Base-by-base conservation (phyloP, 2,329 filamentous ascomycete genomes). In the Tolypocladium endophyticum region DNA sequence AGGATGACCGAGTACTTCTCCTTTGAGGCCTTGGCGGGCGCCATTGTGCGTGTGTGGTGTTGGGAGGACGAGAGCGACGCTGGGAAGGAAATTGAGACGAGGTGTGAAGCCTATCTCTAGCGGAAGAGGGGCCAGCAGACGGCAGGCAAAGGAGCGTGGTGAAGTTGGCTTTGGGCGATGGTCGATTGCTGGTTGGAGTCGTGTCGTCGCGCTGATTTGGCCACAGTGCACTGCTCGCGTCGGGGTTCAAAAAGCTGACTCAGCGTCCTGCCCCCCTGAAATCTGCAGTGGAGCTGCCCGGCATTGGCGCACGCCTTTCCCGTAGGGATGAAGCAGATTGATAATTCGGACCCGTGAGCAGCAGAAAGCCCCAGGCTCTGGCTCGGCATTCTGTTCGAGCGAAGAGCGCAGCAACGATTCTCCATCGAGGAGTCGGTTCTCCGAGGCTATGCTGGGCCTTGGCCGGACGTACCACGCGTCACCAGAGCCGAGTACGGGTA, bases 1-100 rank as follows among this genome's bases (percentile, higher is more conserved):
- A 99, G 86, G 72, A 99, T 93, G 72, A 99, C 88, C 66, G 93
- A 96, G 83, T 97, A 99, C 78, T 93, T 96, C 82, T 94, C 70
- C 68, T 75, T 74, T 57, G 69, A 62, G 43, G 67, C 62, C 67
- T 77, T 79, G 58, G 68, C 67, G 58, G 76, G 72, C 60, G 80
- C 79, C 81, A 84, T 84, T 67, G 66, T 66, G 65, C 55, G 35
- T 39, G 65, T 56, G 35, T 39, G 58, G 20, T 30, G 41, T n/a
- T 36, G 30, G n/a, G 50, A 12, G 11, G 14, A 33, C 25, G 38
- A 25, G n/a, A 33, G 16, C 35, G n/a, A 20, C 50, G 30, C 50
- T 14, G 50, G 3, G 35, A 35, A 4, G 50, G 28, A 3, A 53
- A 23, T 3, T 9, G 18, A 11, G 50, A 9, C 30, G 12, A 23